Conservation (phyloP, 495 filamentous ascomycete genomes). For the Patellaria atrata region DNA sequence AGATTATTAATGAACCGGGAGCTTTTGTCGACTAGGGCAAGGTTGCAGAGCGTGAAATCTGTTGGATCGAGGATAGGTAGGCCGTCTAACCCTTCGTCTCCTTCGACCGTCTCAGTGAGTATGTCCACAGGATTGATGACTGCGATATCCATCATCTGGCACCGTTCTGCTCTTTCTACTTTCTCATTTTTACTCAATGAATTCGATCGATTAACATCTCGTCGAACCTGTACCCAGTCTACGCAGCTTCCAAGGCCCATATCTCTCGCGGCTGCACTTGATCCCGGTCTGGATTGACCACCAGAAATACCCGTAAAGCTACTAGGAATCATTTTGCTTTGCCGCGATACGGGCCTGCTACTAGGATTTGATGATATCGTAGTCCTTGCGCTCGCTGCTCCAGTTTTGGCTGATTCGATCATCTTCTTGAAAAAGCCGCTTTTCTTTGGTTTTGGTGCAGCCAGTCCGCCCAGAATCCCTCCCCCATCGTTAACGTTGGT, state of each 20-base stretch:
- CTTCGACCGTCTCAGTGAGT: slow-evolving; percentile 69
- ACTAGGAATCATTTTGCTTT: slow-evolving; percentile 5
- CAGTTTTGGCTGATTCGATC: slow-evolving; percentile 84
- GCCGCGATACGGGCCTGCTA: slow-evolving; percentile 16
- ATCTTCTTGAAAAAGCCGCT: slow-evolving; percentile 94
- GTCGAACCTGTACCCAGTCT: slow-evolving; percentile 91
- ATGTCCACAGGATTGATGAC: slow-evolving; percentile 81
- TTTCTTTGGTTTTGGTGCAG: slow-evolving; percentile 81
- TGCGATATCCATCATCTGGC: slow-evolving; percentile 85
- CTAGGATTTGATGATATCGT: slow-evolving; percentile 57
- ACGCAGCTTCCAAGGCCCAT: slow-evolving; percentile 48
- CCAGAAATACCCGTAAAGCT: slow-evolving; percentile 36
- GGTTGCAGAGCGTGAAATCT: slow-evolving; percentile 65
- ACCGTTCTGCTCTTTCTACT: slow-evolving; percentile 73
- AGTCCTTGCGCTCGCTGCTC: slow-evolving; percentile 75
- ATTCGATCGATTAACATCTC: slow-evolving; percentile 90
- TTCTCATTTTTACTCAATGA: slow-evolving; percentile 80
- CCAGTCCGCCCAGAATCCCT: slow-evolving; percentile 58
- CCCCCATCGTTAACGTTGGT: slow-evolving; percentile 33
- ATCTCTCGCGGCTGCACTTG: slow-evolving; percentile 38
- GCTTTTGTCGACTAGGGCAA: slow-evolving; percentile 85
- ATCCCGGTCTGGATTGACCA: slow-evolving; percentile 32
- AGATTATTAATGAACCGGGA: slow-evolving; percentile 78
- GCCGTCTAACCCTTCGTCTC: slow-evolving; percentile 80
- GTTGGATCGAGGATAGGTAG: slow-evolving; percentile 67